These are phyloP conservation scores for Phragmites australis DNA, from an alignment of 176 grass and related monocot genomes.

Conservation along the genomic window DNA sequence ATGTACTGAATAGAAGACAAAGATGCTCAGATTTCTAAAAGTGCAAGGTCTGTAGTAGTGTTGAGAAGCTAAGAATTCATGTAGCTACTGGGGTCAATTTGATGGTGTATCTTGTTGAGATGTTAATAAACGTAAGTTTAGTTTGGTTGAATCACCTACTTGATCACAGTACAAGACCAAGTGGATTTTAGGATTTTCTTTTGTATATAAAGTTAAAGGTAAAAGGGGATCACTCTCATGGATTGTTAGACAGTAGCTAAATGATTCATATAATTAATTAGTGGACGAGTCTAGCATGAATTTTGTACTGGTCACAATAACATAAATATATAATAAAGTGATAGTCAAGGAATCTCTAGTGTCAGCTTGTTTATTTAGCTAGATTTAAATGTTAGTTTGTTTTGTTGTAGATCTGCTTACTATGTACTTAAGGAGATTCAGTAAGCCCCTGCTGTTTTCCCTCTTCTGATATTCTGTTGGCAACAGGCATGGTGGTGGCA, in stretches of 20 bases:
- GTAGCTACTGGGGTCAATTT: background rate
- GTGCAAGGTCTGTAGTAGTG: background rate
- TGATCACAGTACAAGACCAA: background rate
- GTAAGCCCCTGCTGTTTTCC: constrained; percentile 7
- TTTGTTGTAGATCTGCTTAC: constrained; percentile 22
- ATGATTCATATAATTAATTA: background rate
- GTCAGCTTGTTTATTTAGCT: constrained; percentile 6
- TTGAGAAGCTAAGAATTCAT: background rate
- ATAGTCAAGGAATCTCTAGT: background rate
- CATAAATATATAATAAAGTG: background rate
- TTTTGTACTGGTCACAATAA: constrained; percentile 6
- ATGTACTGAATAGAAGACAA: constrained; percentile 17
- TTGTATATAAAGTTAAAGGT: background rate
- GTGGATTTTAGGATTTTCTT: constrained; percentile 33
- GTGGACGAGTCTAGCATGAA: background rate
- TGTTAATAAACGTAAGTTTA: constrained; percentile 11
- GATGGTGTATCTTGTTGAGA: background rate
- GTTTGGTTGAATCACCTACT: constrained; percentile 14
- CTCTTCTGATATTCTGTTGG: constrained; percentile 46
- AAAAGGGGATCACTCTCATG: background rate
- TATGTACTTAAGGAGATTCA: constrained; percentile 12
- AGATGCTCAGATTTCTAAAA: constrained; percentile 3
- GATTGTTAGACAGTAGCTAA: constrained; percentile 18
- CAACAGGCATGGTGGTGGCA: constrained; percentile 90
- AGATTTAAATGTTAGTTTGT: constrained; percentile 1